Conservation (phyloP, 257 asterid species). For the Solanum pinnatisectum region DNA sequence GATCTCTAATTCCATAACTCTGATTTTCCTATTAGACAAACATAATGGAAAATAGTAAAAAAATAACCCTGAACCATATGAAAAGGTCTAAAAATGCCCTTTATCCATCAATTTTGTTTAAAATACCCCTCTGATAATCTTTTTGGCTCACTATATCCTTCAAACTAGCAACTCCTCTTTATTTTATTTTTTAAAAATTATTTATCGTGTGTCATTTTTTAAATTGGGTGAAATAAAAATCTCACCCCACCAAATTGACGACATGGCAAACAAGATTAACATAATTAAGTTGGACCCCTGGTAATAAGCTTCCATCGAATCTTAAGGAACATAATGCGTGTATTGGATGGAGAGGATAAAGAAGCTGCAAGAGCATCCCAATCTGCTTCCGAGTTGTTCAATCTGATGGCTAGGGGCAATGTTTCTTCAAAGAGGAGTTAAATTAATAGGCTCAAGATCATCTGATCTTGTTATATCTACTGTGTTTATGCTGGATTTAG, state of each 20-base stretch:
- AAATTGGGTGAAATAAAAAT: not conserved
- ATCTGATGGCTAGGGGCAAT: not conserved
- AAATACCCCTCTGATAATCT: not conserved
- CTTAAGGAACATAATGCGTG: not conserved
- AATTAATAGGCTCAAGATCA: not conserved
- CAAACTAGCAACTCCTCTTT: not conserved
- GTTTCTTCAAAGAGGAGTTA: not conserved
- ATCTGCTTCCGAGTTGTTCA: not conserved
- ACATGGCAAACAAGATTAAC: not conserved
- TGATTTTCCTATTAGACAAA: not conserved
- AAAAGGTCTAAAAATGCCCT: not conserved
- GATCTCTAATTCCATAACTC: not conserved
- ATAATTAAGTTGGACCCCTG: not conserved
- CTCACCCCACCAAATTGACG: not conserved
- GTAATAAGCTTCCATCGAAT: not conserved
- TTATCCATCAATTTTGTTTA: not conserved
- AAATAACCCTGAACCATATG: not conserved
- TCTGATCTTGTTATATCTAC: not conserved
- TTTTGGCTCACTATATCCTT: not conserved
- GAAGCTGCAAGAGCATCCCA: not conserved
- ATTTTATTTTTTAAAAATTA: too few relatives aligned
- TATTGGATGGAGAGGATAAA: not conserved
- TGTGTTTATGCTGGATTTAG: too few relatives aligned
- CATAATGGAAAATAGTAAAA: not conserved
- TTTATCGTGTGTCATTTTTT: not conserved